Base-by-base conservation (phyloP, 495 filamentous ascomycete genomes). In the Aspergillus indologenus region DNA sequence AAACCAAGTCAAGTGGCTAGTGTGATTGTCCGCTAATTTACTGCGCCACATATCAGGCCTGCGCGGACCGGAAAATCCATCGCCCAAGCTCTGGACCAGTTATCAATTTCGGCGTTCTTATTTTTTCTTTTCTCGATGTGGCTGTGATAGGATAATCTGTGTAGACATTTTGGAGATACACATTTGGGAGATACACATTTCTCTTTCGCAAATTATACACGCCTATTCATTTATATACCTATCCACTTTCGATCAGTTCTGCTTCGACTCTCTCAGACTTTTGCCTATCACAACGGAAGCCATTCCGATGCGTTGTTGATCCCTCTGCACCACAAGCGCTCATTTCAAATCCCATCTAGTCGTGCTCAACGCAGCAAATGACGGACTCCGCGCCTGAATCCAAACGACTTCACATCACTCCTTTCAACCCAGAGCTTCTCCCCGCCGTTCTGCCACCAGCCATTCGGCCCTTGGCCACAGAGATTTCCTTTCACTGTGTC, bases 331-430 rank as follows among this genome's bases (percentile, higher is more conserved):
- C 45, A 46, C 26, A 9, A 2, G 2, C 12, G 6, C 12, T 40
- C 5, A 15, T 19, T 45, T 59, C 24, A 40, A 26, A 31, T 29
- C 20, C 8, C 5, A 43, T 44, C 26, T 9, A 29, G 26, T 4
- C 26, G 26, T 3, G 26, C 26, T 15, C 8, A 24, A 20, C 22
- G 18, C 49, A 22, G 26, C 59, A 64, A 67, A 67, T 64, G 65
- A 63, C 61, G 66, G 66, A 70, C 62, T 65, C 67, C 59, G 68
- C 69, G 20, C 61, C 67, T 12, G 53, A 60, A 20, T 67, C 62
- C 56, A 85, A 79, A 43, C 83, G 92, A 60, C 81, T 98, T 22
- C 90, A 98, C 69, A 92, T 98, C 61, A 87, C 89, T 7, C 94
- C 94, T 21, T 77, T 97, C 47, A 90, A 84, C 60, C 74, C 87